Evolutionary conservation across 352 stramenopile species (phyloP).

Genomic region (Aphanomyces euteiches): DNA sequence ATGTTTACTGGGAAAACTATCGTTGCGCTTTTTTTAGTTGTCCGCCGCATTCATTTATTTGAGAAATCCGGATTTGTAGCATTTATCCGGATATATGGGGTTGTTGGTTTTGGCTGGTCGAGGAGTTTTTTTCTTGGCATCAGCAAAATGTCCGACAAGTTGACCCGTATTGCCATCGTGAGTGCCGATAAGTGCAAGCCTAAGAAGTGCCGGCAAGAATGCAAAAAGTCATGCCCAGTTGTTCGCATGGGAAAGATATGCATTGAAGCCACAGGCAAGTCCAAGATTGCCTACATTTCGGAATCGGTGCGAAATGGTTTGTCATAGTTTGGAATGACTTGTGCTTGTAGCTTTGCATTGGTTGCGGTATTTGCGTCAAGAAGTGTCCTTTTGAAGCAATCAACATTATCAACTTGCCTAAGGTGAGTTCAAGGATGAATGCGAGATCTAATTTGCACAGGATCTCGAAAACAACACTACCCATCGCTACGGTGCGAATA

Average conservation of each 20-base stretch:
- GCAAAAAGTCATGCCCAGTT: constrained; percentile 98
- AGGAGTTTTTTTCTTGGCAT: constrained; percentile 8
- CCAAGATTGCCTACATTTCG: constrained; percentile 98
- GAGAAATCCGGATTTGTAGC: not conserved
- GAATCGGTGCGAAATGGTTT: constrained; percentile 38
- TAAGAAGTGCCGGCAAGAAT: constrained; percentile 99
- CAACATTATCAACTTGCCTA: constrained; percentile 99
- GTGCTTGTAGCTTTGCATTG: constrained; percentile 94
- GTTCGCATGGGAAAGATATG: constrained; percentile 99
- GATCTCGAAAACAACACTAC: constrained; percentile 98
- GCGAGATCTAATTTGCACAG: constrained; percentile 18
- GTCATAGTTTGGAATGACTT: not conserved
- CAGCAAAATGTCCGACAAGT: constrained; percentile 76
- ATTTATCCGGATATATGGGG: constrained; percentile 4
- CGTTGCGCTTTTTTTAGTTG: not conserved
- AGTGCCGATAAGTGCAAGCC: constrained; percentile 99
- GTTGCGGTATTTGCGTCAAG: constrained; percentile 99
- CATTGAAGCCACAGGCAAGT: constrained; percentile 97
- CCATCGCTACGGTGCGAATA: constrained; percentile 99
- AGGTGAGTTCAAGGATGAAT: constrained; percentile 40
- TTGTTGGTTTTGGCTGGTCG: constrained; percentile 18
- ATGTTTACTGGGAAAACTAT: not conserved
- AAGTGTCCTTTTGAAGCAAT: constrained; percentile 99
- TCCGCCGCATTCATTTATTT: constrained; percentile 7
- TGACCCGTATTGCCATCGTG: constrained; percentile 98